Evolutionary conservation across 352 stramenopile genomes (phyloP).

Genomic region (Globisporangium nunn): DNA sequence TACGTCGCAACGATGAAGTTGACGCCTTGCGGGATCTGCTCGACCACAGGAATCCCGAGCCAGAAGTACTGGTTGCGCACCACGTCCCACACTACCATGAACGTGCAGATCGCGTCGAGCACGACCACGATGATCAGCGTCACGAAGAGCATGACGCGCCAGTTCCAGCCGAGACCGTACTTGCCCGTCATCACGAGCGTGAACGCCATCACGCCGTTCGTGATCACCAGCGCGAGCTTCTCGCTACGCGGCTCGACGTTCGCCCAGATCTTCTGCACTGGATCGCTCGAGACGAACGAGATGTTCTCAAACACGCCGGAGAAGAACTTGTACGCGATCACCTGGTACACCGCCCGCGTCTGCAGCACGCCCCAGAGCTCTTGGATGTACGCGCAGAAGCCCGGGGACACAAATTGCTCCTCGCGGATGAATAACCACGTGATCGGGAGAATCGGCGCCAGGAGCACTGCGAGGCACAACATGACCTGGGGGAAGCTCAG

Average conservation of each 20-base stretch:
- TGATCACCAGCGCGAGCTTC: conserved; percentile 20
- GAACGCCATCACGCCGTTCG: conserved; percentile 19
- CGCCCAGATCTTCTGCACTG: conserved; percentile 28
- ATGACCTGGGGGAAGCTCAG: conserved; percentile 41
- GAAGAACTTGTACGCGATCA: conserved; percentile 50
- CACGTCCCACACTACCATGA: conserved; percentile 40
- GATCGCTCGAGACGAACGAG: conserved; percentile 23
- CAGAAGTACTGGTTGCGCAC: conserved; percentile 60
- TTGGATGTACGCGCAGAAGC: conserved; percentile 17
- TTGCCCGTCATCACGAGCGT: conserved; percentile 30
- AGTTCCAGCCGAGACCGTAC: conserved; percentile 46
- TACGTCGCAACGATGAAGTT: conserved; percentile 50
- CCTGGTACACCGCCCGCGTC: conserved; percentile 37
- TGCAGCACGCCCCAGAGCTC: conserved; percentile 32
- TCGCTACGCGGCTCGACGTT: conserved; percentile 27
- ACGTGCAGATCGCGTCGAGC: conserved; percentile 31
- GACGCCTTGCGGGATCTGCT: conserved; percentile 38
- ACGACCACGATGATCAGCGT: conserved; percentile 28
- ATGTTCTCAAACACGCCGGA: conserved; percentile 32
- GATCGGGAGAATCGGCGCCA: conserved; percentile 11
- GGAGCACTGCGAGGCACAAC: conserved; percentile 9
- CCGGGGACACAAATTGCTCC: conserved; percentile 11
- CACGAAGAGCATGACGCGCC: conserved; percentile 30
- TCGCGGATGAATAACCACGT: conserved; percentile 29
- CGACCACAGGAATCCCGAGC: conserved; percentile 38